These are phyloP conservation scores for Heritiera littoralis DNA, from an alignment of 345 rosid species.

Conservation along the genomic window DNA sequence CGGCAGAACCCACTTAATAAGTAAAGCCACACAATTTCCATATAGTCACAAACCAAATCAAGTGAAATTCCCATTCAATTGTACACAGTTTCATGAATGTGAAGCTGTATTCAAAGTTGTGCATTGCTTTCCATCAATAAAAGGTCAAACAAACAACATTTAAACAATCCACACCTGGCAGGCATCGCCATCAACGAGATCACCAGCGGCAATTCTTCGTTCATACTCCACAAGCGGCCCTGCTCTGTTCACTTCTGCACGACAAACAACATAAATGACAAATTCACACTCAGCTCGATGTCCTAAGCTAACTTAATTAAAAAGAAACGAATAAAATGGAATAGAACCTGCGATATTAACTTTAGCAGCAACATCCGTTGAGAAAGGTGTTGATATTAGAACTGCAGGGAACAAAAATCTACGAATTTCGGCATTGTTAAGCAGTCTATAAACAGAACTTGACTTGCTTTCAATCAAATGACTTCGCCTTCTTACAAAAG, in stretches of 20 bases:
- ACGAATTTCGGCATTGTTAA: conserved; percentile 21
- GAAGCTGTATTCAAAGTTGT: conserved; percentile 2
- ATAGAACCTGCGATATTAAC: conserved; percentile 43
- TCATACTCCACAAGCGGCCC: conserved; percentile 95
- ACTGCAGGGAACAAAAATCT: conserved; percentile 28
- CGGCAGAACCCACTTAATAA: conserved; percentile 15
- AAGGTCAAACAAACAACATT: background rate
- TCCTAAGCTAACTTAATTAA: background rate
- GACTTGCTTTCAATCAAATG: conserved; percentile 26
- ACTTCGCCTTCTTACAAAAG: conserved; percentile 31
- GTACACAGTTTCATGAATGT: background rate
- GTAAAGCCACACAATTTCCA: background rate
- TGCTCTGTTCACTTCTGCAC: conserved; percentile 51
- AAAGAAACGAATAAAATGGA: conserved; percentile 1
- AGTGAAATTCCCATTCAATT: background rate
- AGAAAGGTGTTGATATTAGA: conserved; percentile 43
- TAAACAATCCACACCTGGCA: conserved; percentile 59
- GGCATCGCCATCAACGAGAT: conserved; percentile 81
- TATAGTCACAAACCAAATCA: background rate
- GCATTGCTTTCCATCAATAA: conserved; percentile 9
- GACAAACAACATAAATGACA: conserved; percentile 22
- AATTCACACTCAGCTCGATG: background rate
- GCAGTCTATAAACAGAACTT: conserved; percentile 23
- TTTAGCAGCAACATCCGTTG: conserved; percentile 48
- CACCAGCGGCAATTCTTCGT: conserved; percentile 71